Evolutionary conservation across 2,329 filamentous ascomycete species (phyloP).

Genomic region (Magnaporthiopsis incrustans): DNA sequence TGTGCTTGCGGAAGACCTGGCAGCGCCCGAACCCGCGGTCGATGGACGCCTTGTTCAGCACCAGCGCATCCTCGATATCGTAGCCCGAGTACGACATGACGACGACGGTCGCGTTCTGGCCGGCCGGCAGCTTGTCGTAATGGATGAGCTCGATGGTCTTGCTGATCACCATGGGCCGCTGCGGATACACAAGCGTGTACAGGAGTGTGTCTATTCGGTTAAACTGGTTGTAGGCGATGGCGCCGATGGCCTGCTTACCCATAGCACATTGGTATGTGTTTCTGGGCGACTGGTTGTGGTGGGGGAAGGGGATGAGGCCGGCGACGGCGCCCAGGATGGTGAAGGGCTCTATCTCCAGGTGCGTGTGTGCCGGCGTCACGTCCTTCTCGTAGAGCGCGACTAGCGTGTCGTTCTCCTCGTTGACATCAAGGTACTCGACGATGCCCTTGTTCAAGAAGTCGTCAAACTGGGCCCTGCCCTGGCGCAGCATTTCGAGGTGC

Average conservation of each 20-base stretch:
- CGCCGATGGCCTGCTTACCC: constrained; percentile 99
- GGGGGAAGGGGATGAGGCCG: constrained; percentile 92
- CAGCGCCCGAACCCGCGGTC: constrained; percentile 94
- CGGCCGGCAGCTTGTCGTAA: constrained; percentile 94
- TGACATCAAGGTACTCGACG: constrained; percentile 95
- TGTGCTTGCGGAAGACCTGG: constrained; percentile 95
- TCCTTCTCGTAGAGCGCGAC: constrained; percentile 86
- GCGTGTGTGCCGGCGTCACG: constrained; percentile 76
- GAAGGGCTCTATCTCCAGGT: constrained; percentile 96
- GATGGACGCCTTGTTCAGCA: constrained; percentile 91
- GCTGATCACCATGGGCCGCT: constrained; percentile 94
- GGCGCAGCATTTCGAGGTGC: constrained; percentile 73
- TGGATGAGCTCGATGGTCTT: constrained; percentile 94
- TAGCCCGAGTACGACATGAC: constrained; percentile 99
- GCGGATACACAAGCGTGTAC: constrained; percentile 95
- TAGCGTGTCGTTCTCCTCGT: constrained; percentile 94
- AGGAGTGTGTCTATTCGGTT: constrained; percentile 92
- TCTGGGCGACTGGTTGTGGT: constrained; percentile 97
- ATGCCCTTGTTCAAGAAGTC: constrained; percentile 86
- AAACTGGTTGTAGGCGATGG: constrained; percentile 97
- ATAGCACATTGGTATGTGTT: constrained; percentile 99
- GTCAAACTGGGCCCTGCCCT: constrained; percentile 82
- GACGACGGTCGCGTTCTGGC: constrained; percentile 93
- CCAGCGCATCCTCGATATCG: constrained; percentile 97
- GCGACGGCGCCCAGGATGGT: constrained; percentile 93